Conservation (phyloP, 192 early-diverging fungal species). For the Umbelopsis sp. region DNA sequence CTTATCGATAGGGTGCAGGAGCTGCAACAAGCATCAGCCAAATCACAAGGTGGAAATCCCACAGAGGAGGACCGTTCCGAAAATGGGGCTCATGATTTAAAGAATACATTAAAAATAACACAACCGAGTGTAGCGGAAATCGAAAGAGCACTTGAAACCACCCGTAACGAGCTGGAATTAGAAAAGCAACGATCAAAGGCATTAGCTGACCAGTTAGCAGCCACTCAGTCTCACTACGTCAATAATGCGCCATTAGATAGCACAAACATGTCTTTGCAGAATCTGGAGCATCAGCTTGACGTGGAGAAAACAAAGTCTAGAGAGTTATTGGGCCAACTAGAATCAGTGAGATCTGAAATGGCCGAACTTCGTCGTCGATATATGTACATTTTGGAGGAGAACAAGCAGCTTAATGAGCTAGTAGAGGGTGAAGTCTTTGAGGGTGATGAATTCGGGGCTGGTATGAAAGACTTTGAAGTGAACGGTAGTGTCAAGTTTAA, state of each 20-base stretch:
- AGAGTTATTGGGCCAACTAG: conserved; percentile 17
- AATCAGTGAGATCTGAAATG: conserved; percentile 2
- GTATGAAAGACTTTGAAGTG: conserved; percentile 22
- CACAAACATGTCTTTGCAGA: background rate
- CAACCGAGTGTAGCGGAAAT: background rate
- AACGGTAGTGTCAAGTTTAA: conserved; percentile 1
- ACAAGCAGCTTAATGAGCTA: conserved; percentile 26
- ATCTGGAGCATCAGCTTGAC: background rate
- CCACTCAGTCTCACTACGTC: background rate
- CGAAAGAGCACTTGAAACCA: background rate
- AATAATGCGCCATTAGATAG: background rate
- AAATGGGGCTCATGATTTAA: background rate
- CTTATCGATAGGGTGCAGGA: background rate
- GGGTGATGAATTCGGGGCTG: conserved; percentile 22
- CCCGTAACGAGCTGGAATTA: background rate
- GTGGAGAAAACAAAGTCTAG: background rate
- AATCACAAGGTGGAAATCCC: background rate
- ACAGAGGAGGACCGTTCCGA: background rate
- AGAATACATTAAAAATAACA: background rate
- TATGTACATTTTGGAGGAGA: conserved; percentile 28
- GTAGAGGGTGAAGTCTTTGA: conserved; percentile 26
- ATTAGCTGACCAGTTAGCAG: background rate
- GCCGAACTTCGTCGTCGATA: conserved; percentile 20
- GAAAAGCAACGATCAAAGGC: background rate
- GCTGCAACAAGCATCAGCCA: background rate